Conservation (phyloP, 768 basidiomycete genomes). For the Rubroboletus satanas region DNA sequence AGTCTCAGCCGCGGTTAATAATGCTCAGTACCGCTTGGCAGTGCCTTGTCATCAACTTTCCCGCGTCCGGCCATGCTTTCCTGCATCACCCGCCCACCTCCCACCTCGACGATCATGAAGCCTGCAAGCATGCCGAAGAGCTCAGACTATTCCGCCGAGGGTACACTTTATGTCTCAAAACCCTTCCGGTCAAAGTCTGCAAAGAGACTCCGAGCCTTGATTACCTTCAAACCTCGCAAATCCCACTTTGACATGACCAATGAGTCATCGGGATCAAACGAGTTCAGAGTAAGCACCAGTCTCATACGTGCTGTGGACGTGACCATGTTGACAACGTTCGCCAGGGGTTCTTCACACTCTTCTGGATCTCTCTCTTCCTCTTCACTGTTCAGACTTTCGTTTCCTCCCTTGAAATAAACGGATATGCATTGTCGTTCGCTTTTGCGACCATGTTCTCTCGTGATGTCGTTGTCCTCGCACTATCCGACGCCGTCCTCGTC, state of each 20-base stretch:
- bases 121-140: not conserved
- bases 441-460: slow-evolving; percentile 88
- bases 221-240: slow-evolving; percentile 83
- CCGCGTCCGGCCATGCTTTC: slow-evolving; percentile 5
- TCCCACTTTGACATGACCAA: slow-evolving; percentile 85
- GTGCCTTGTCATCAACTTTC: slow-evolving; percentile 9
- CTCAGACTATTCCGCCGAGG: slow-evolving; percentile 47
- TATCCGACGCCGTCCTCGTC: slow-evolving; percentile 83
- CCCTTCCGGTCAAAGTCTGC: slow-evolving; percentile 69
- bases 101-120: slow-evolving; percentile 14
- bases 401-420: slow-evolving; percentile 70
- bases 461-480: slow-evolving; percentile 76
- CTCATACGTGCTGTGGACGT: slow-evolving; percentile 1
- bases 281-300: slow-evolving; percentile 61
- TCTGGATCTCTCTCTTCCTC: slow-evolving; percentile 88
- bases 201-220: slow-evolving; percentile 75
- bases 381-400: slow-evolving; percentile 77
- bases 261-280: slow-evolving; percentile 66
- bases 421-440: slow-evolving; percentile 68
- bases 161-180: slow-evolving; percentile 71
- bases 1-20: not conserved
- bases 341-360: slow-evolving; percentile 91
- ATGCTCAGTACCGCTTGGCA: not conserved
- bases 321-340: slow-evolving; percentile 1
- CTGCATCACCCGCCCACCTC: slow-evolving; percentile 1